Evolutionary conservation across 345 rosid species (phyloP).

Genomic region (Citropsis articulata): DNA sequence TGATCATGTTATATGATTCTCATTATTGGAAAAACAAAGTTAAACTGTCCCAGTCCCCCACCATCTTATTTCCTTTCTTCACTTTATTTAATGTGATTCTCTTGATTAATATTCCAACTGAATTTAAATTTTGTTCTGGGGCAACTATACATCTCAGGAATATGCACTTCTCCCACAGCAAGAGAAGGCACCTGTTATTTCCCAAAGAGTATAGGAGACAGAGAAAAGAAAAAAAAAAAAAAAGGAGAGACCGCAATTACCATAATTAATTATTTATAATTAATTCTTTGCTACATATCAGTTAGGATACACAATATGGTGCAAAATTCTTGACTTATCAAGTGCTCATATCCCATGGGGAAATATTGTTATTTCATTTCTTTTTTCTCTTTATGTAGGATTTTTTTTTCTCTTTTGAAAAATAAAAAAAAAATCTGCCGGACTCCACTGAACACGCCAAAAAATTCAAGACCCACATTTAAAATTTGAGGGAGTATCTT

Average conservation of each 20-base stretch:
- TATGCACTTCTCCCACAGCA: not conserved
- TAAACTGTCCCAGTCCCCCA: constrained; percentile 24
- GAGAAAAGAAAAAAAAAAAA: not conserved
- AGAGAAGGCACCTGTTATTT: not conserved
- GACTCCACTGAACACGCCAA: not conserved
- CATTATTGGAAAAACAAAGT: constrained; percentile 43
- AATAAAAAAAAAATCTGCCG: too few species aligned
- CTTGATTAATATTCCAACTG: not conserved
- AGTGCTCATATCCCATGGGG: not conserved
- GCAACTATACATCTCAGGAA: not conserved
- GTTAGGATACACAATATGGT: too few species aligned
- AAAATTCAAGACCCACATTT: not conserved
- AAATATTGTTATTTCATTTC: not conserved
- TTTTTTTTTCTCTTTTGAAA: too few species aligned
- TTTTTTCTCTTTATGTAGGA: too few species aligned
- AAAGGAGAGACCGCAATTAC: too few species aligned
- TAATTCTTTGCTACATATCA: too few species aligned
- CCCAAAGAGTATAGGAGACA: not conserved
- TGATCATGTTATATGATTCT: constrained; percentile 41
- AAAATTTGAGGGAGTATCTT: not conserved
- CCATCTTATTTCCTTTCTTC: constrained; percentile 9
- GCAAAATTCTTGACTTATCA: not conserved
- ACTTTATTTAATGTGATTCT: not conserved
- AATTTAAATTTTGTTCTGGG: not conserved
- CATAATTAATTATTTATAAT: too few species aligned